Base-by-base conservation (phyloP, 331 rosid genomes). In the Quercus phellos region DNA sequence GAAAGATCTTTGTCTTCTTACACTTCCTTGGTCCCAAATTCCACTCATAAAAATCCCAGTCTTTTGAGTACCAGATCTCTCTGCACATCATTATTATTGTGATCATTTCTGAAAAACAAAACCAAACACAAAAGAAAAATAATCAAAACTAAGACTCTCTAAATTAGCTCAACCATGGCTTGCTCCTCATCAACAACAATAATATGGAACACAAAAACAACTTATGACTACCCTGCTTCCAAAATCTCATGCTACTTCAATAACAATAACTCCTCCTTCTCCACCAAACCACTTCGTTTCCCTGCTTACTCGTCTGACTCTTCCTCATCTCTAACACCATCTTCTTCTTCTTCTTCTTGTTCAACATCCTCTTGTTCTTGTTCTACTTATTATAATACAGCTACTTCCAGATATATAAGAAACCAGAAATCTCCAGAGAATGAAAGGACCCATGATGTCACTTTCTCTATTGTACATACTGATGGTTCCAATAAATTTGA, bases 111-210 rank as follows among this genome's bases (percentile, higher is more conserved):
- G 26, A 66, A 0, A 5, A 63, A 43, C 14, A 43, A 43, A 43
- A 43, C 51, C 51, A 43, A 43, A 43, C 13, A 10, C 51, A 43
- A 10, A 10, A 43, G 51, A 66, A 66, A 32, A 7, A 32, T 35
- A 35, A 35, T 35, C 42, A 6, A 1, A 35, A 43, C 13, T 43
- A 43, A 43, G 51, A 43, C 70, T 32, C 70, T 66, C 70, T 42
- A 35, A 35, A 35, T 2, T 35, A 59, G 61, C 60, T 35, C 76
- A 61, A 35, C 68, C 83, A 85, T 89, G 93, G 87, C 85, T 73
- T 53, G 74, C 71, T 83, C 19, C 34, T 54, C 77, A 12, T 81
- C 79, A 32, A 18, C 79, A 51, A 18, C 87, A 32, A 76, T 18
- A 32, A 76, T 18, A 75, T 75, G 74, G 75, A 55, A 80, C 22